Evolutionary conservation across 768 basidiomycete species (phyloP), one percentile per base, ranked within the genome.

Genomic region (Tylopilus felleus): DNA sequence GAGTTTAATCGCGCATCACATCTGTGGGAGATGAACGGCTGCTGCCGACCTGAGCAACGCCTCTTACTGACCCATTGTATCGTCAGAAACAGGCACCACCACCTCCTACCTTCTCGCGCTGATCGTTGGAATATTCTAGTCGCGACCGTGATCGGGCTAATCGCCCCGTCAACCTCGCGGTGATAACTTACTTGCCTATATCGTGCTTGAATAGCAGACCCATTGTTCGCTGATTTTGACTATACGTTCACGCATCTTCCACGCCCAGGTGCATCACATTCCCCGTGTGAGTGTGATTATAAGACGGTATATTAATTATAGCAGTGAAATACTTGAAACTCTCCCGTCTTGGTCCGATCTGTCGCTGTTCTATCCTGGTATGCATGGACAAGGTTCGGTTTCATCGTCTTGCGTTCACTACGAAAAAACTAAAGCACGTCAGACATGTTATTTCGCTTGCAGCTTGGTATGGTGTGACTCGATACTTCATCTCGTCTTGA

Each of bases 201-300:
- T 49, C 8, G 43, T 45, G 2, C 41, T 22, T 44, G 41, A 47
- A 58, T 46, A 9, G 27, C 35, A 14, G 12, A 5, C 19, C 52
- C 61, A 62, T 62, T 62, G 62, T 62, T 53, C 58, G 62, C 62
- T 53, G 29, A 9, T 60, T 64, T 63, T 35, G 56, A 59, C 36
- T 8, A 16, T 33, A 33, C 14, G 12, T 33, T 14, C 33, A 14
- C 33, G 29, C 48, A 25, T 50, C 51, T 49, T 52, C 29, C 41
- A 40, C 43, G 58, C 43, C 36, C 42, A 17, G 14, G 27, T 27
- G 46, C 38, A 49, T 57, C 55, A 33, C 28, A 8, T 22, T 23
- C 40, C 19, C 19, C 21, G 33, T 17, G 31, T 35, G 47, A 8
- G 45, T 51, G 59, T 60, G 59, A 61, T 57, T 52, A 60, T 61